Base-by-base conservation (phyloP, 2,329 filamentous ascomycete species). In the Venturiaceae sp. region DNA sequence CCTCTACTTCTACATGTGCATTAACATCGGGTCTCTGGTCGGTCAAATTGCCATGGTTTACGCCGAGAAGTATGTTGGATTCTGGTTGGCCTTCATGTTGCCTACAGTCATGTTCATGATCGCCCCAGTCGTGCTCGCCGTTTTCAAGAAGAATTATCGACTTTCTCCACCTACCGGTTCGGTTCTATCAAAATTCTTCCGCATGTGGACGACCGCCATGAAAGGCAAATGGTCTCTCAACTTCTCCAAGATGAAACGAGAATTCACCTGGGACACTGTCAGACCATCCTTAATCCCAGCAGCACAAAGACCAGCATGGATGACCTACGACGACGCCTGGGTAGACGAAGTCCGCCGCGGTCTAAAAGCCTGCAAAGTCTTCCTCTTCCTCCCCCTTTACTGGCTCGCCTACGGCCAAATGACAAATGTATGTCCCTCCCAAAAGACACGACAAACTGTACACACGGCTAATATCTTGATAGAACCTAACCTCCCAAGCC, bases 311-410 rank as follows among this genome's bases (percentile, higher is more conserved):
- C 86, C 86, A 0, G 56, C 62, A 0, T 90, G 87, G 87, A 89
- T 89, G 84, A 88, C 83, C 0, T 91, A 89, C 64, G 87, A 91
- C 62, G 88, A 92, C 64, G 82, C 83, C 61, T 92, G 87, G 86
- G 87, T 91, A 16, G 87, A 90, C 58, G 86, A 92, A 68, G 83
- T 91, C 53, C 78, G 79, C 56, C 85, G 88, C 71, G 87, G 86
- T 61, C 68, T 67, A 58, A 63, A 55, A 28, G 70, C 71, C 46
- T 74, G 71, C 65, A 63, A 64, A 57, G 69, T 74, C n/a, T 72
- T 74, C 64, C 64, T 84, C 62, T 90, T 86, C 76, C 77, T 73
- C 57, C 86, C 86, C 44, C 78, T 85, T 64, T 87, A 83, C 74
- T 87, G 83, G 82, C 76, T 88, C 28, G 80, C 83, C 62, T 88